These are phyloP conservation scores for Physcomitrium patens DNA, from an alignment of 225 moss, liverwort and hornwort genomes.

Conservation along the genomic window DNA sequence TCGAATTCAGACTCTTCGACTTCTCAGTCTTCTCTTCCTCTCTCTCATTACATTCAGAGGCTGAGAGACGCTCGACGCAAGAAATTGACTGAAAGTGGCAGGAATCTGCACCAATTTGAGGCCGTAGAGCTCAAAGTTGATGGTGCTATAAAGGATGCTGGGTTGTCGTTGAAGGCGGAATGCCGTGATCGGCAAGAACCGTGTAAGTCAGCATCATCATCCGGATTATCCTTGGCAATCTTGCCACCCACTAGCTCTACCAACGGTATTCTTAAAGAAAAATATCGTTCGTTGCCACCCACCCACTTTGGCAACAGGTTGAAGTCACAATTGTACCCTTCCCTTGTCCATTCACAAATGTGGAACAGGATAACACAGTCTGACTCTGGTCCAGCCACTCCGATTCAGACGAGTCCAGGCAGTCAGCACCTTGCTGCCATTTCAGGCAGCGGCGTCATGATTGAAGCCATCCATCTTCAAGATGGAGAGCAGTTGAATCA, in stretches of 20 bases:
- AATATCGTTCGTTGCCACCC: conserved; percentile 12
- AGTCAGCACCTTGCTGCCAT: conserved; percentile 37
- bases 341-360: conserved; percentile 12
- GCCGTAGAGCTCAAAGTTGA: conserved; percentile 8
- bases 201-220: conserved; percentile 23
- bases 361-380: conserved; percentile 22
- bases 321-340: conserved; percentile 31
- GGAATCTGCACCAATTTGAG: conserved; percentile 26
- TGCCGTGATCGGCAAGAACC: conserved; percentile 32
- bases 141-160: conserved; percentile 11
- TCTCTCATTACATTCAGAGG: conserved; percentile 92
- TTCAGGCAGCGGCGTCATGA: conserved; percentile 18
- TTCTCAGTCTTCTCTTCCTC: conserved; percentile 76
- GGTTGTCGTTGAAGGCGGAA: conserved; percentile 16
- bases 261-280: conserved; percentile 18
- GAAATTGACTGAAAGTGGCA: conserved; percentile 16
- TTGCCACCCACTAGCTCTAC: conserved; percentile 31
- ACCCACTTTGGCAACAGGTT: conserved; percentile 26
- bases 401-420: conserved; percentile 21
- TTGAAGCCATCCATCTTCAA: conserved; percentile 52
- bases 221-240: conserved; percentile 37
- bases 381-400: conserved; percentile 28
- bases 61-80: conserved; percentile 68
- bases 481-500: conserved; percentile 34
- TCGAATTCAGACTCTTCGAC: conserved; percentile 65